phyloP scores from a whole-genome alignment of 305 asterid species.

The Nicotiana rustica region DNA sequence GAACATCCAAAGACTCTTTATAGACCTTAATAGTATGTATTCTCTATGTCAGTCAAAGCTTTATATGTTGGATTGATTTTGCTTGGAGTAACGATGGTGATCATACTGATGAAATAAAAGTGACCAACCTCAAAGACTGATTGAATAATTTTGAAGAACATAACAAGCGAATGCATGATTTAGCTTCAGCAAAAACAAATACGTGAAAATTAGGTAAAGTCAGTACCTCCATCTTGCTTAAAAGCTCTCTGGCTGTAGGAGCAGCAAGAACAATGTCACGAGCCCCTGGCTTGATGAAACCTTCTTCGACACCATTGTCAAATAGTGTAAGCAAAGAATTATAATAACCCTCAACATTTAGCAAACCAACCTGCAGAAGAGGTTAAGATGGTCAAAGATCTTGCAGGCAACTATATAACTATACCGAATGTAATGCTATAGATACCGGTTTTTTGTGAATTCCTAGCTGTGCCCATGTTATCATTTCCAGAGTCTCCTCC shows the following conservation, averaged over 20 bases:
- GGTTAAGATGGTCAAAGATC: slow-evolving; percentile 30
- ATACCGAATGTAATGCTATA: slow-evolving; percentile 30
- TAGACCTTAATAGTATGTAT: not conserved
- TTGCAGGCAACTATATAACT: not conserved
- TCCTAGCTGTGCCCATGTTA: slow-evolving; percentile 99
- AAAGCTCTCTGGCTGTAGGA: slow-evolving; percentile 78
- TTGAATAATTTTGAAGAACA: too few species aligned
- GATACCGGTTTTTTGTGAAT: slow-evolving; percentile 91
- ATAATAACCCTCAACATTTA: slow-evolving; percentile 94
- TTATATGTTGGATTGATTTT: slow-evolving; percentile 1
- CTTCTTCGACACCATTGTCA: slow-evolving; percentile 97
- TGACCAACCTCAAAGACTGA: not conserved
- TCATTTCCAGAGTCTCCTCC: slow-evolving; percentile 98
- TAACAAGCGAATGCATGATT: not conserved
- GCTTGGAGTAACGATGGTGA: not conserved
- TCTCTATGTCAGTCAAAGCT: slow-evolving; percentile 2
- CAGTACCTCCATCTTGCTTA: slow-evolving; percentile 87
- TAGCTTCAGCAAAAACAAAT: not conserved
- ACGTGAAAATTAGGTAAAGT: not conserved
- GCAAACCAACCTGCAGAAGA: slow-evolving; percentile 83
- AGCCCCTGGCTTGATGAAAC: slow-evolving; percentile 92
- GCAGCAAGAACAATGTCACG: slow-evolving; percentile 90
- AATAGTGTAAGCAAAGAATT: slow-evolving; percentile 78
- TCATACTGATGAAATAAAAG: slow-evolving; percentile 1
- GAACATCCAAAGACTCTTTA: not conserved